phyloP scores from a whole-genome alignment of 306 rosid species.

The Betula pendula region DNA sequence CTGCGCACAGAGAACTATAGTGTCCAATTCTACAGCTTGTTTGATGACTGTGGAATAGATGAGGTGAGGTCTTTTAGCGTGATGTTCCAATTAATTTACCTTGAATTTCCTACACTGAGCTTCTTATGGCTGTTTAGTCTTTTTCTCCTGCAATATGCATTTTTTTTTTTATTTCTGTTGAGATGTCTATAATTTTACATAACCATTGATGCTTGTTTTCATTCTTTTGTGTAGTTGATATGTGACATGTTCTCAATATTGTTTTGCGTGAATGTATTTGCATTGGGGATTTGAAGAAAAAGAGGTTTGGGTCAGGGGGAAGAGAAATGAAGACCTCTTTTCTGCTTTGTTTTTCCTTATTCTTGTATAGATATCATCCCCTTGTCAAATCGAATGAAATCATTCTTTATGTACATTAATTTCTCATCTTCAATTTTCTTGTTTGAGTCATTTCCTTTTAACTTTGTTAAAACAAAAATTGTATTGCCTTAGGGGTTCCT shows the following conservation, averaged over 20 bases:
- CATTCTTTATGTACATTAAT: neutral
- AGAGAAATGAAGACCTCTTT: neutral
- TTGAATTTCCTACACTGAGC: constrained; percentile 13
- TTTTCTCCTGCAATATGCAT: neutral
- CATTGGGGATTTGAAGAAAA: neutral
- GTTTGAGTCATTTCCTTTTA: neutral
- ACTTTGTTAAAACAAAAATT: neutral
- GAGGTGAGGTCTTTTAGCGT: constrained; percentile 56
- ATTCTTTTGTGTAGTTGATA: neutral
- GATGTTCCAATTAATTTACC: constrained; percentile 1
- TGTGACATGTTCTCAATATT: neutral
- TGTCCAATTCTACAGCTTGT: constrained; percentile 81
- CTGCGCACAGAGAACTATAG: constrained; percentile 75
- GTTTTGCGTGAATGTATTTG: constrained; percentile 5
- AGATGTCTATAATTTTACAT: neutral
- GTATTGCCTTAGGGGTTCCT: neutral
- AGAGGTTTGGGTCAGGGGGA: neutral
- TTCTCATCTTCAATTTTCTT: neutral
- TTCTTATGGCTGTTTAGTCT: neutral
- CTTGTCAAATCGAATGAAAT: neutral
- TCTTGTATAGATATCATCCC: neutral
- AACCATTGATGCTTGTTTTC: neutral
- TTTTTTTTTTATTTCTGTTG: constrained; percentile 9
- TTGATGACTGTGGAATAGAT: constrained; percentile 74
- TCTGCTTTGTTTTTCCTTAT: neutral